phyloP scores from a whole-genome alignment of 768 basidiomycete genomes.

The Boletus patriciae region DNA sequence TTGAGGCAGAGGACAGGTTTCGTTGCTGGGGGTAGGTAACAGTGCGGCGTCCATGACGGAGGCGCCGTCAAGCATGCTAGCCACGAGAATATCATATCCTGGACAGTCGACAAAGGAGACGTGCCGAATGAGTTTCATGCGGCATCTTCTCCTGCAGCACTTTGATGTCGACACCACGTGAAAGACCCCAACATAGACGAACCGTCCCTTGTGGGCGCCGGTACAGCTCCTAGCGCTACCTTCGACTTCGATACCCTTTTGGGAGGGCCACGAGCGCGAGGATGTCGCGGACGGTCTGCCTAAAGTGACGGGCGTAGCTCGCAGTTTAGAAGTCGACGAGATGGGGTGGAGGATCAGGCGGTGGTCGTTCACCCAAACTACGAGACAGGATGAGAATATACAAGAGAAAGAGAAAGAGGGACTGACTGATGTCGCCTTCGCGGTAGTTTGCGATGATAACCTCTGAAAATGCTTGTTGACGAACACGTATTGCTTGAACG shows the following conservation, averaged over 20 bases:
- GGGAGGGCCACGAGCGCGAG: slow-evolving; percentile 70
- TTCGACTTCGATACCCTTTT: slow-evolving; percentile 66
- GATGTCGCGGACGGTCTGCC: slow-evolving; percentile 82
- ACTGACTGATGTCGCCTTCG: slow-evolving; percentile 38
- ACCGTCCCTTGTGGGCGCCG: slow-evolving; percentile 43
- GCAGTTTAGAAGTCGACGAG: slow-evolving; percentile 58
- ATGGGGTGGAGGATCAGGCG: slow-evolving; percentile 85
- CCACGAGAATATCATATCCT: too few species aligned
- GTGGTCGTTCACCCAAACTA: slow-evolving; percentile 90
- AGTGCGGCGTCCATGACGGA: too few species aligned
- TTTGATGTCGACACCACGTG: slow-evolving; percentile 84
- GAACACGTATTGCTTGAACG: too few species aligned
- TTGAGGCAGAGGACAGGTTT: too few species aligned
- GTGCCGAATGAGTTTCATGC: too few species aligned
- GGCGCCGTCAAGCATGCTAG: too few species aligned
- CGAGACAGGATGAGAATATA: not conserved
- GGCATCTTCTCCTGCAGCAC: slow-evolving; percentile 59
- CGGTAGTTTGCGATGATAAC: slow-evolving; percentile 45
- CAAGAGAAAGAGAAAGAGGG: slow-evolving; percentile 5
- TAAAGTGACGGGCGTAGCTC: slow-evolving; percentile 64
- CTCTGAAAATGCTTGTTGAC: too few species aligned
- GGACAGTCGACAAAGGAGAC: too few species aligned
- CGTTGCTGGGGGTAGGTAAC: too few species aligned
- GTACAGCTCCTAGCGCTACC: not conserved
- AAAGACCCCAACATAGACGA: slow-evolving; percentile 86